Evolutionary conservation across 805 yeast species (phyloP).

Genomic region (Starmera amethionina): DNA sequence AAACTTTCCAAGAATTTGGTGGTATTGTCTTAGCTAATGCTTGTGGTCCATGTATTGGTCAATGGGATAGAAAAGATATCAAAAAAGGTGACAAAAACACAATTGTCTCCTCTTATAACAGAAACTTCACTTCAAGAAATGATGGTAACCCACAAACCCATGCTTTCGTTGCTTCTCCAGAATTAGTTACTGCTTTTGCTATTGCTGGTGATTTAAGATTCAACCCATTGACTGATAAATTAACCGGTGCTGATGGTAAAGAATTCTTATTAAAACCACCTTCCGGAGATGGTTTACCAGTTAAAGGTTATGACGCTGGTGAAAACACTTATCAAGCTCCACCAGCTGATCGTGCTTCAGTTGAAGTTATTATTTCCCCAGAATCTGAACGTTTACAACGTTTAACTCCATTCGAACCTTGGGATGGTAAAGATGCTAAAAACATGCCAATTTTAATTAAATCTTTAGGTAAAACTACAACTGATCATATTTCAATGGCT

Average conservation of each 20-base stretch:
- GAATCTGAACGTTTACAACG: constrained; percentile 92
- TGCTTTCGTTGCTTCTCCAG: constrained; percentile 96
- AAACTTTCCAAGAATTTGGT: constrained; percentile 83
- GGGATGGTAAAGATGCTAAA: constrained; percentile 93
- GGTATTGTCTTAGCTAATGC: constrained; percentile 95
- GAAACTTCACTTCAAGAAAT: constrained; percentile 96
- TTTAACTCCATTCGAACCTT: constrained; percentile 86
- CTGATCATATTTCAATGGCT: constrained; percentile 99
- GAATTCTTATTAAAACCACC: constrained; percentile 87
- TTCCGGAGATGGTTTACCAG: constrained; percentile 83
- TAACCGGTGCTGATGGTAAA: constrained; percentile 81
- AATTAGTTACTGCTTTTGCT: constrained; percentile 90
- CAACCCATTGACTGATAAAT: constrained; percentile 89
- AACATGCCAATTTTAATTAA: constrained; percentile 91
- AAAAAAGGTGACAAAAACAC: constrained; percentile 94
- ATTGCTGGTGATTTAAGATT: constrained; percentile 93
- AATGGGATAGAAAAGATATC: constrained; percentile 94
- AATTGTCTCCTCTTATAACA: constrained; percentile 93
- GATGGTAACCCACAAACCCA: constrained; percentile 97
- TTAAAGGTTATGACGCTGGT: constrained; percentile 86
- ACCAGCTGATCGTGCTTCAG: constrained; percentile 73
- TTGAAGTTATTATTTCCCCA: constrained; percentile 74
- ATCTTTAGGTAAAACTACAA: constrained; percentile 95
- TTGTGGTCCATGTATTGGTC: constrained; percentile 99
- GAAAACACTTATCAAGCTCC: constrained; percentile 95